phyloP scores from a whole-genome alignment of 2,329 filamentous ascomycete genomes.

The Penicillium sp. region DNA sequence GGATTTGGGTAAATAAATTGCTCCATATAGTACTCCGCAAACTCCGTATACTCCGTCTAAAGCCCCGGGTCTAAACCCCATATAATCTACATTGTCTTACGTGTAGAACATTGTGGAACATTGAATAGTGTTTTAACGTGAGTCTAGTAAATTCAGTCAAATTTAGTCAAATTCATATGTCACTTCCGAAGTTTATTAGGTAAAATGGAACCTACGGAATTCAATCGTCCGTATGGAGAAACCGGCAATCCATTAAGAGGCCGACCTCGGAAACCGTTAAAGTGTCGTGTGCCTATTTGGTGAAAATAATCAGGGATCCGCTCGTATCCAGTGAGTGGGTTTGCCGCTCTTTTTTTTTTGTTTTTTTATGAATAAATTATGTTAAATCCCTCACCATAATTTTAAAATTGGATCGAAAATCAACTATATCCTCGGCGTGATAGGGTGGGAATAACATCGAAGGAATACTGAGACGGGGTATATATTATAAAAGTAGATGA shows the following conservation, averaged over 20 bases:
- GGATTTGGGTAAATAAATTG: not conserved
- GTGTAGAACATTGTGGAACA: not conserved
- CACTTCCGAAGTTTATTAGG: not conserved
- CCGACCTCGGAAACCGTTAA: not conserved
- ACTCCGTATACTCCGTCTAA: too few relatives aligned
- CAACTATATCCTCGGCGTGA: not conserved
- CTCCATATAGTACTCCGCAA: too few relatives aligned
- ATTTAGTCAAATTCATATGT: too few relatives aligned
- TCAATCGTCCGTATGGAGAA: too few relatives aligned
- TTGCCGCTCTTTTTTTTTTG: not conserved
- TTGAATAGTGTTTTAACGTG: not conserved
- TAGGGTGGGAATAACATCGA: not conserved
- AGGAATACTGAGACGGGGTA: not conserved
- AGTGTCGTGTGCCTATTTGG: slow-evolving; percentile 1
- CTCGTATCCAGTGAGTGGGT: not conserved
- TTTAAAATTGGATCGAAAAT: not conserved
- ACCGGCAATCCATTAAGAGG: not conserved
- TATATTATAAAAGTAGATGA: not conserved
- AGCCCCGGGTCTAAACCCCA: too few relatives aligned
- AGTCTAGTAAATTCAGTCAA: not conserved
- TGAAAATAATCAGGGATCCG: not conserved
- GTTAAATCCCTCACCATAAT: slow-evolving; percentile 4
- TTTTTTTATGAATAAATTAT: not conserved
- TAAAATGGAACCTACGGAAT: not conserved
- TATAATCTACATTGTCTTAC: not conserved